A percentile compares a stretch with the other conserved stretches of the same genome.
These are phyloP conservation scores for Gaillardinia entomophila DNA, from an alignment of 805 yeast genomes.

Conservation along the genomic window DNA sequence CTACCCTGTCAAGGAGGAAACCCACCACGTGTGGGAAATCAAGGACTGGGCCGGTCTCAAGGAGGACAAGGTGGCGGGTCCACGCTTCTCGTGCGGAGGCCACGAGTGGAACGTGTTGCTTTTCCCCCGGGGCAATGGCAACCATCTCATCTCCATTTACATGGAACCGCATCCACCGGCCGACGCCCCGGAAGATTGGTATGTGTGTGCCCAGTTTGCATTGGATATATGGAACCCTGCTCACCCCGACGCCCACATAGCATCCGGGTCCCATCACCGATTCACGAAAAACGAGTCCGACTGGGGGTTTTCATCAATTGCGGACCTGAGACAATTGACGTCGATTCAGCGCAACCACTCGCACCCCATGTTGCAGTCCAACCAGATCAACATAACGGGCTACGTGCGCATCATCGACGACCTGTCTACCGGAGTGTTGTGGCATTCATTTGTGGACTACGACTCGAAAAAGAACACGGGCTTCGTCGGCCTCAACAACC, in stretches of 20 bases:
- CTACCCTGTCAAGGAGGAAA: slow-evolving; percentile 30
- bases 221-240: slow-evolving; percentile 79
- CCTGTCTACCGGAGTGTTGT: slow-evolving; percentile 82
- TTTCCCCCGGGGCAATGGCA: slow-evolving; percentile 71
- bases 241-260: slow-evolving; percentile 53
- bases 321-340: slow-evolving; percentile 49
- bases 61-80: slow-evolving; percentile 41
- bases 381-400: slow-evolving; percentile 65
- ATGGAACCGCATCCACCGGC: slow-evolving; percentile 61
- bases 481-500: slow-evolving; percentile 87
- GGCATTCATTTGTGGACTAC: slow-evolving; percentile 83
- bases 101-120: slow-evolving; percentile 65
- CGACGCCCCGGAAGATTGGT: slow-evolving; percentile 54
- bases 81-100: slow-evolving; percentile 51
- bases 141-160: slow-evolving; percentile 60
- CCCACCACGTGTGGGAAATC: slow-evolving; percentile 45
- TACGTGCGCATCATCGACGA: slow-evolving; percentile 76
- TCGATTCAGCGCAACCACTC: slow-evolving; percentile 19
- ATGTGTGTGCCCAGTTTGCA: slow-evolving; percentile 87
- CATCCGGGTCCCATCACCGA: slow-evolving; percentile 70
- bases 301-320: slow-evolving; percentile 90
- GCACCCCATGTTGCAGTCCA: slow-evolving; percentile 43
- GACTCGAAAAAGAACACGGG: slow-evolving; percentile 88
- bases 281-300: slow-evolving; percentile 74
- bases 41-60: slow-evolving; percentile 40